phyloP scores from a whole-genome alignment of 202 grass and related monocot genomes.

The Bolboschoenoplectus hybrid region DNA sequence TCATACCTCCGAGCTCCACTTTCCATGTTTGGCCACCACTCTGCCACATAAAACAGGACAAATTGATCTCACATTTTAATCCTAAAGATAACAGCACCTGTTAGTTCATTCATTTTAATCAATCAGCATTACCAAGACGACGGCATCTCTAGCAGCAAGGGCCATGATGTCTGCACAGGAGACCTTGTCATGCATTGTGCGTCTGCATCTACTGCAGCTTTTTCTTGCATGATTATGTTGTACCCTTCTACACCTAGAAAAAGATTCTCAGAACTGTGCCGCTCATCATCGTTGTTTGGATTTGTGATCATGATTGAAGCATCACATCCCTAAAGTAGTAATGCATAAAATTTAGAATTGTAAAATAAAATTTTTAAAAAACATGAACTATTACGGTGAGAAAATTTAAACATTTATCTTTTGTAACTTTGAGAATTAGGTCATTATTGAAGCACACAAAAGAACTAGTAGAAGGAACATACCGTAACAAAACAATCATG shows the following conservation, averaged over 20 bases:
- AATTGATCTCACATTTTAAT: not conserved
- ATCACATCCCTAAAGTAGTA: too few relatives aligned
- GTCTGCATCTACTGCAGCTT: constrained; percentile 42
- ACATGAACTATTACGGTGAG: too few relatives aligned
- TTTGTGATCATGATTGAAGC: too few relatives aligned
- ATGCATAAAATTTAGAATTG: too few relatives aligned
- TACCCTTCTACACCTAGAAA: too few relatives aligned
- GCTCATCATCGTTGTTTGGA: too few relatives aligned
- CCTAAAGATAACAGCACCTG: not conserved
- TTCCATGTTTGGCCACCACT: constrained; percentile 54
- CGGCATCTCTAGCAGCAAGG: constrained; percentile 69
- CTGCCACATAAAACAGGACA: constrained; percentile 29
- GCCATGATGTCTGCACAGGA: constrained; percentile 89
- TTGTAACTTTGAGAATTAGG: too few relatives aligned
- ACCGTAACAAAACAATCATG: constrained; percentile 36
- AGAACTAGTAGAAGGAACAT: not conserved
- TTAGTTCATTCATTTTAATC: not conserved
- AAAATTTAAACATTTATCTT: not conserved
- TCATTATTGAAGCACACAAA: not conserved
- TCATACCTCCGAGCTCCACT: constrained; percentile 75
- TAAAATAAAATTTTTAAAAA: too few relatives aligned
- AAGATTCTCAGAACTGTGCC: too few relatives aligned
- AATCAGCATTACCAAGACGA: constrained; percentile 54
- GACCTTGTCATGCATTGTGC: constrained; percentile 57
- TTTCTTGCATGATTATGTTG: too few relatives aligned